Evolutionary conservation across 2,329 filamentous ascomycete genomes (phyloP).

Genomic region (Cucurbitaria berberidis): DNA sequence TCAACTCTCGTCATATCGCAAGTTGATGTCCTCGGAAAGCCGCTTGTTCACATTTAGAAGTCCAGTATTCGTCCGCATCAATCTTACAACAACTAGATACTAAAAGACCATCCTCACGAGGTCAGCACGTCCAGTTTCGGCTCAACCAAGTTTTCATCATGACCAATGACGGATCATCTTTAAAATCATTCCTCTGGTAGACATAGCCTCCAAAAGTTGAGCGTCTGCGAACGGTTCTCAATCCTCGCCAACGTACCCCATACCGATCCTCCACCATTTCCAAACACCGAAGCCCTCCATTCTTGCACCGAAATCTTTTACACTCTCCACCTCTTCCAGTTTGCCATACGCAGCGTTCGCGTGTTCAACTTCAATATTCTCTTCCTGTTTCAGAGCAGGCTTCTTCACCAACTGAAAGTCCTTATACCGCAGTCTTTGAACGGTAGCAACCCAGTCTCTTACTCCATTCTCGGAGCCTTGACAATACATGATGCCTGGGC

Average conservation of each 20-base stretch:
- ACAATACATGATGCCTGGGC: slow-evolving; percentile 80
- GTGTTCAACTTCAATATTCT: not conserved
- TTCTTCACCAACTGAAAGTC: slow-evolving; percentile 70
- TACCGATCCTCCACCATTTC: slow-evolving; percentile 71
- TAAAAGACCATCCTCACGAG: not conserved
- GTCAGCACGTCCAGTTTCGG: not conserved
- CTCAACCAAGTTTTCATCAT: too few species aligned
- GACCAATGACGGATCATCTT: not conserved
- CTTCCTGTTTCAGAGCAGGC: slow-evolving; percentile 50
- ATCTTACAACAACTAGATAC: too few species aligned
- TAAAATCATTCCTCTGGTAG: not conserved
- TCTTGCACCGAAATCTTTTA: slow-evolving; percentile 67
- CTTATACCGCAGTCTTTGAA: slow-evolving; percentile 72
- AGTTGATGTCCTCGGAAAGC: too few species aligned
- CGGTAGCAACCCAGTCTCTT: slow-evolving; percentile 67
- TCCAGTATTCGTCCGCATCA: too few species aligned
- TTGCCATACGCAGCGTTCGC: slow-evolving; percentile 35
- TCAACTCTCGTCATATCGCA: not conserved
- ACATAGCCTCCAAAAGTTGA: not conserved
- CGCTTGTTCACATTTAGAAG: too few species aligned
- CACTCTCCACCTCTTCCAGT: slow-evolving; percentile 64
- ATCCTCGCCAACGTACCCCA: slow-evolving; percentile 59
- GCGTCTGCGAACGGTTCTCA: slow-evolving; percentile 5
- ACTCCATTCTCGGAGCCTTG: slow-evolving; percentile 66
- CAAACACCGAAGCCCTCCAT: slow-evolving; percentile 67